Evolutionary conservation across 768 basidiomycete species (phyloP).

Genomic region (Epithele typhae): DNA sequence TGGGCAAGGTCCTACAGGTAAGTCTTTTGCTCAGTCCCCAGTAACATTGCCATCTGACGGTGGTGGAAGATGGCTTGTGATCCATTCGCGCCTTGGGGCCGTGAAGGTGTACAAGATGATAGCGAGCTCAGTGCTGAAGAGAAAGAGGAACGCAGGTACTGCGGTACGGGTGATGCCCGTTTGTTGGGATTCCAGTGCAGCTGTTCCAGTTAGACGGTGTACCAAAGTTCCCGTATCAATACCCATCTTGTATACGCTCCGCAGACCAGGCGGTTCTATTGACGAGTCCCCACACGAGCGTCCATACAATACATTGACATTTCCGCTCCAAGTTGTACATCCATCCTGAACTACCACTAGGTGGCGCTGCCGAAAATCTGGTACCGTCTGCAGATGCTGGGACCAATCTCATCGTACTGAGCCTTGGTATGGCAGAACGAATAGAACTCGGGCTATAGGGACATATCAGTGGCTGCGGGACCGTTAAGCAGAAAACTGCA

Average conservation of each 20-base stretch:
- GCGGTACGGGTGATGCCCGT: slow-evolving; percentile 68
- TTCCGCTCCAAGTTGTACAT: slow-evolving; percentile 9
- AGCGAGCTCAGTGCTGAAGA: slow-evolving; percentile 51
- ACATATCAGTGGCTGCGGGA: neutral
- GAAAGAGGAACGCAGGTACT: slow-evolving; percentile 69
- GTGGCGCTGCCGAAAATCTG: slow-evolving; percentile 91
- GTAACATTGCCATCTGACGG: neutral
- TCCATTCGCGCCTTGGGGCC: slow-evolving; percentile 88
- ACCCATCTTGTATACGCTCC: too few species aligned
- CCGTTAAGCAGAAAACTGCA: neutral
- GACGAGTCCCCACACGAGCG: too few species aligned
- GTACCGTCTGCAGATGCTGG: slow-evolving; percentile 88
- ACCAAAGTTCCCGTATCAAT: too few species aligned
- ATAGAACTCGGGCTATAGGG: slow-evolving; percentile 87
- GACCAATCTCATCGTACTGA: slow-evolving; percentile 91
- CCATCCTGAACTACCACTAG: slow-evolving; percentile 29
- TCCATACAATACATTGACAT: slow-evolving; percentile 15
- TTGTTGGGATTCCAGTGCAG: slow-evolving; percentile 93
- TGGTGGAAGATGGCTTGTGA: slow-evolving; percentile 70
- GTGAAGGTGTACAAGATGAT: slow-evolving; percentile 49
- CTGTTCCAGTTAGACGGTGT: slow-evolving; percentile 56
- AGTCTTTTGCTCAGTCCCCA: slow-evolving; percentile 26
- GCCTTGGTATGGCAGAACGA: slow-evolving; percentile 91
- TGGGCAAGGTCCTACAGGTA: slow-evolving; percentile 82
- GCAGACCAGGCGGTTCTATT: too few species aligned